Conservation (phyloP, 176 grass and related monocot genomes). For the Melocanna baccifera region DNA sequence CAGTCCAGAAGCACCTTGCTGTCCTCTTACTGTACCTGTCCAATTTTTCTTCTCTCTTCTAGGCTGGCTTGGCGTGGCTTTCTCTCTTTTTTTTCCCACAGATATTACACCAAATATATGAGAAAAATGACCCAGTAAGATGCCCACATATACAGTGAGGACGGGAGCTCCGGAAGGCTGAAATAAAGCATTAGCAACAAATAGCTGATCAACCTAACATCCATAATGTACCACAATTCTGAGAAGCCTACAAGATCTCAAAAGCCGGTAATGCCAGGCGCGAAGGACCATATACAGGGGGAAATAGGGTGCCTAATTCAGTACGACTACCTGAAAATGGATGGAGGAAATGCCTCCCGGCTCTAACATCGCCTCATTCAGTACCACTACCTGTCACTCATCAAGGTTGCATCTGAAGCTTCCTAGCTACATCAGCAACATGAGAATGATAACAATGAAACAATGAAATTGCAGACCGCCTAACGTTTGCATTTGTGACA, state of each 20-base stretch:
- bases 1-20: no score
- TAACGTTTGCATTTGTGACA: constrained; percentile 13
- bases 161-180: neutral
- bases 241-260: neutral
- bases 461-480: constrained; percentile 32
- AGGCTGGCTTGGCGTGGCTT: no score
- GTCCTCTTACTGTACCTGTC: no score
- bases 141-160: neutral
- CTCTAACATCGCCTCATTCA: neutral
- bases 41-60: no score
- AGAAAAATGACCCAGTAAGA: constrained; percentile 9
- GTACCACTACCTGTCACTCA: constrained; percentile 22
- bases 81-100: no score
- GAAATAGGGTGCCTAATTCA: neutral
- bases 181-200: constrained; percentile 2
- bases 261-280: neutral
- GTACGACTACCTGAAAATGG: no score
- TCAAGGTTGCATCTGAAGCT: constrained; percentile 27
- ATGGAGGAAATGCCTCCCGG: neutral
- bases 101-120: neutral
- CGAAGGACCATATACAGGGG: constrained; percentile 7
- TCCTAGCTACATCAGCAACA: constrained; percentile 41
- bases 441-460: constrained; percentile 24
- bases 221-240: neutral
- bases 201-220: constrained; percentile 25